Percentiles rank a stretch among this genome's conserved stretches.
phyloP scores from a whole-genome alignment of 306 rosid species.

The Casuarina glauca region DNA sequence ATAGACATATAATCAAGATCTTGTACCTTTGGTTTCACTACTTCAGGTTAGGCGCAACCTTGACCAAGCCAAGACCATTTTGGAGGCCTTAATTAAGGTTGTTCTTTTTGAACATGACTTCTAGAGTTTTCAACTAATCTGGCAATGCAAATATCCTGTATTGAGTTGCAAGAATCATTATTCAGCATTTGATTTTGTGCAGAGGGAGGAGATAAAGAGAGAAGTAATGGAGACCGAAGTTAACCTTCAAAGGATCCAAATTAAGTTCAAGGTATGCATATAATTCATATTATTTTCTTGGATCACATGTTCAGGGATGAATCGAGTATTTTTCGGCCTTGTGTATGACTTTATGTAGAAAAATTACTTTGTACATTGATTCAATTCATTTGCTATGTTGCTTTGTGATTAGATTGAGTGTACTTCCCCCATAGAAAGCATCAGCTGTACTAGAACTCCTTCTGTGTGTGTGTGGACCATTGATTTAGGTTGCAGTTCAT shows the following conservation, averaged over 20 bases:
- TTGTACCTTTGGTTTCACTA: slow-evolving; percentile 15
- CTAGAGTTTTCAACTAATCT: slow-evolving; percentile 11
- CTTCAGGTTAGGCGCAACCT: slow-evolving; percentile 94
- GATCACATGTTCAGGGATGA: not conserved
- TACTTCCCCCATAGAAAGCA: not conserved
- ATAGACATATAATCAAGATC: slow-evolving; percentile 7
- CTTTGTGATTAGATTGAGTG: not conserved
- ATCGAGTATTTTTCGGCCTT: not conserved
- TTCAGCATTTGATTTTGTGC: slow-evolving; percentile 37
- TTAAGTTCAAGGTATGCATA: slow-evolving; percentile 80
- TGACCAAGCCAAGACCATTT: slow-evolving; percentile 90
- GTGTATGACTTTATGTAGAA: not conserved
- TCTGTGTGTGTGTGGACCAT: too few species aligned
- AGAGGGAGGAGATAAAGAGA: slow-evolving; percentile 94
- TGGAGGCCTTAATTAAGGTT: slow-evolving; percentile 92
- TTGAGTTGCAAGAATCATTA: slow-evolving; percentile 23
- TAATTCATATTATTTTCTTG: slow-evolving; percentile 2
- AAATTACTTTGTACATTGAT: not conserved
- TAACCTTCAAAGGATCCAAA: slow-evolving; percentile 84
- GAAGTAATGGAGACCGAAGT: slow-evolving; percentile 94
- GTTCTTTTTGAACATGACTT: slow-evolving; percentile 25
- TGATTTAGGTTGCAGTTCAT: slow-evolving; percentile 3
- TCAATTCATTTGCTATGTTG: not conserved
- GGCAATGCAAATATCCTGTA: slow-evolving; percentile 3
- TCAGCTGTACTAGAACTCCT: not conserved